These are phyloP conservation scores for Climacium dendroides DNA, from an alignment of 225 moss, liverwort and hornwort species.

Conservation along the genomic window DNA sequence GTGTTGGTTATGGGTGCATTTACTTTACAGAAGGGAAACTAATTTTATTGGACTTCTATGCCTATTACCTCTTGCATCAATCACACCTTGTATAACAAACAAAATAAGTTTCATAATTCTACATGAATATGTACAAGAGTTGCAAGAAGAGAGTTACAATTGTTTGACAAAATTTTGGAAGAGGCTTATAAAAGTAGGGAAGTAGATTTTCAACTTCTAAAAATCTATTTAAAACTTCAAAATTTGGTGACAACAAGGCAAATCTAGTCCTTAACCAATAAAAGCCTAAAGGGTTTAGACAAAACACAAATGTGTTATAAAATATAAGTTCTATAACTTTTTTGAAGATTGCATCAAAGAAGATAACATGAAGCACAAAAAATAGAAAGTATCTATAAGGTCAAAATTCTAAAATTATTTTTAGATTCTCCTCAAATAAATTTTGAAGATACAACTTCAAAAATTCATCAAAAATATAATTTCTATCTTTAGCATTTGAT, in stretches of 20 bases:
- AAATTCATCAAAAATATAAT: too few relatives aligned
- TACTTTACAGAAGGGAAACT: not conserved
- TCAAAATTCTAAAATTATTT: too few relatives aligned
- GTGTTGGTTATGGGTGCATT: not conserved
- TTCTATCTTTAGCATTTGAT: too few relatives aligned
- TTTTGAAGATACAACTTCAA: too few relatives aligned
- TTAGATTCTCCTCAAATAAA: too few relatives aligned
- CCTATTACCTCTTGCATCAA: fast-evolving
- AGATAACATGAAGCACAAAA: too few relatives aligned
- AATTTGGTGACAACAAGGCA: not conserved
- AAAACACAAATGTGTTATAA: too few relatives aligned
- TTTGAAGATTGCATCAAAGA: too few relatives aligned
- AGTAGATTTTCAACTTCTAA: not conserved
- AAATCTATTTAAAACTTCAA: not conserved
- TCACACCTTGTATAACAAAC: too few relatives aligned
- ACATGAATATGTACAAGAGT: not conserved
- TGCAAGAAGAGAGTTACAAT: not conserved
- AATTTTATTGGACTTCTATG: not conserved
- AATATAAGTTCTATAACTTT: too few relatives aligned
- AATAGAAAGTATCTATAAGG: too few relatives aligned
- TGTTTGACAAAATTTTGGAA: fast-evolving
- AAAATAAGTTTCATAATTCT: not conserved
- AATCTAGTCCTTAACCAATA: not conserved
- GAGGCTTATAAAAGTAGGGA: not conserved
- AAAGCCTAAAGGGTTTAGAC: too few relatives aligned